Evolutionary conservation across 306 rosid genomes (phyloP).

Genomic region (Begonia fuchsioides): DNA sequence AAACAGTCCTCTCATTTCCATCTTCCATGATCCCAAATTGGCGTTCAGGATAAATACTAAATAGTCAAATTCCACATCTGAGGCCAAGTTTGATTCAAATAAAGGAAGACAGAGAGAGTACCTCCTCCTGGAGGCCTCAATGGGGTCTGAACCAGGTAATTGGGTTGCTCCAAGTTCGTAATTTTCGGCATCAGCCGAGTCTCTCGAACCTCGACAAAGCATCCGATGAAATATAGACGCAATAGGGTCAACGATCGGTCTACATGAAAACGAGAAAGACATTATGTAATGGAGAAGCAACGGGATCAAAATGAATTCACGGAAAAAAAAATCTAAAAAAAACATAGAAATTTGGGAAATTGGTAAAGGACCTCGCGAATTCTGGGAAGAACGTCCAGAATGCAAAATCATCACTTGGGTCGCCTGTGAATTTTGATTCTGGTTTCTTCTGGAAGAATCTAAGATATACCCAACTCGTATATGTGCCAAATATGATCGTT

Average conservation of each 20-base stretch:
- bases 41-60: too few species aligned
- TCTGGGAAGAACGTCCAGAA: conserved; percentile 91
- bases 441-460: conserved; percentile 89
- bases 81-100: too few species aligned
- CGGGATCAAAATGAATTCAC: conserved; percentile 8
- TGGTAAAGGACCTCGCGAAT: conserved; percentile 32
- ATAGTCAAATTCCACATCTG: neutral
- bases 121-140: conserved; percentile 92
- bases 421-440: conserved; percentile 80
- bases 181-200: conserved; percentile 31
- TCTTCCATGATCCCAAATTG: neutral
- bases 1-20: neutral
- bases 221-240: conserved; percentile 70
- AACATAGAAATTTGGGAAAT: conserved; percentile 3
- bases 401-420: conserved; percentile 92
- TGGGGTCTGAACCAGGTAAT: conserved; percentile 84
- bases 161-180: conserved; percentile 36
- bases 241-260: conserved; percentile 76
- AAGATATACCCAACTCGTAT: conserved; percentile 91
- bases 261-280: conserved; percentile 18
- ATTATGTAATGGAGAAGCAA: conserved; percentile 1
- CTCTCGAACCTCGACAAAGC: conserved; percentile 74
- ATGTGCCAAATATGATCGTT: conserved; percentile 66
- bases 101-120: conserved; percentile 15
- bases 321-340: conserved; percentile 4